These are phyloP conservation scores for Russula foetens DNA, from an alignment of 768 basidiomycete genomes.

Conservation along the genomic window DNA sequence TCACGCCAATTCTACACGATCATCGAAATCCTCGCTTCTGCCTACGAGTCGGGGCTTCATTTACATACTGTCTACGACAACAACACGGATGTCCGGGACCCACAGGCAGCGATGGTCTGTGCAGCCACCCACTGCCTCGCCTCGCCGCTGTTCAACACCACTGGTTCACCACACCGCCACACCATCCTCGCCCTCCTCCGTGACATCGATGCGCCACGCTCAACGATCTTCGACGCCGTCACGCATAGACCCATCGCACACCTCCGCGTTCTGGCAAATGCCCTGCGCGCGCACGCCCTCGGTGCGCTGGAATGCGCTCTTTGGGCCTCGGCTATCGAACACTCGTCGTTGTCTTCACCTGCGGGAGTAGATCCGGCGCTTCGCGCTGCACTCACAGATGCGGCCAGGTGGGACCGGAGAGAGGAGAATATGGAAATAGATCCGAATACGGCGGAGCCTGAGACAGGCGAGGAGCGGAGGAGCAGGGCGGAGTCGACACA, in stretches of 20 bases:
- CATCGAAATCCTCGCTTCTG: constrained; percentile 6
- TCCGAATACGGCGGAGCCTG: too few relatives aligned
- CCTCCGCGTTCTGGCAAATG: not conserved
- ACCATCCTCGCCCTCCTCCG: not conserved
- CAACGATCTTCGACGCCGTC: not conserved
- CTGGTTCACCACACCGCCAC: not conserved
- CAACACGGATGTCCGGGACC: not conserved
- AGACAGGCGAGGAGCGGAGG: not conserved
- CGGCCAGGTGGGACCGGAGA: not conserved
- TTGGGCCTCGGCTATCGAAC: constrained; percentile 3
- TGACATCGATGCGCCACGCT: not conserved
- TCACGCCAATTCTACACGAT: not conserved
- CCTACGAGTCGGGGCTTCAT: not conserved
- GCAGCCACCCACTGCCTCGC: constrained; percentile 1
- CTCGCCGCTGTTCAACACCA: not conserved
- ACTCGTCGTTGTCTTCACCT: not conserved
- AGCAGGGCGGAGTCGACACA: not conserved
- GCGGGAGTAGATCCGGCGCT: not conserved
- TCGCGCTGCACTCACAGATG: not conserved
- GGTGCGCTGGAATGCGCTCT: not conserved
- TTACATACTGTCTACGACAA: not conserved
- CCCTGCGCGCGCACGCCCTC: constrained; percentile 2
- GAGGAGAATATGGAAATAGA: not conserved
- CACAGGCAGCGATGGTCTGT: constrained; percentile 1
- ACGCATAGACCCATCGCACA: not conserved